phyloP scores from a whole-genome alignment of 2,329 filamentous ascomycete species.

The Botrytis squamosa region DNA sequence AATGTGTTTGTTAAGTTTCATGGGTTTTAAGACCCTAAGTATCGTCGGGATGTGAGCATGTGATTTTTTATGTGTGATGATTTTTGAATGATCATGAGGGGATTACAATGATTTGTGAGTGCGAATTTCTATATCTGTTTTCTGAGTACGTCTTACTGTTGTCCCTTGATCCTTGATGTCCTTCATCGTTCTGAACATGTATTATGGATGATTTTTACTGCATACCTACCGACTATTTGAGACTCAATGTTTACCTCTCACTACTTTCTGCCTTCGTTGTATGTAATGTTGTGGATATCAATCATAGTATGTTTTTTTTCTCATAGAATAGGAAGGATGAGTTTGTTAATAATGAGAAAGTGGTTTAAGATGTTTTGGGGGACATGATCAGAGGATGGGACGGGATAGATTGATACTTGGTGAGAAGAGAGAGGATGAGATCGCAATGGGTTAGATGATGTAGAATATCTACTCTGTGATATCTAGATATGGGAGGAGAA shows the following conservation, averaged over 20 bases:
- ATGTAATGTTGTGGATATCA: not conserved
- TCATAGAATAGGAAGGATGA: not conserved
- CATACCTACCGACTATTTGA: not conserved
- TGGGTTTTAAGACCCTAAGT: not conserved
- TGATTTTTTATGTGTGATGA: not conserved
- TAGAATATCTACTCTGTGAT: too few relatives aligned
- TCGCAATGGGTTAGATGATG: too few relatives aligned
- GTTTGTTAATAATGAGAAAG: not conserved
- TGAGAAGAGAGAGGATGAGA: too few relatives aligned
- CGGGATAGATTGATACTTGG: not conserved
- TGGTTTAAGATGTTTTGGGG: not conserved
- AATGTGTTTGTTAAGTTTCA: not conserved
- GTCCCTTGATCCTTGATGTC: too few relatives aligned
- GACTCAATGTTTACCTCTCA: not conserved
- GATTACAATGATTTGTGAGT: not conserved
- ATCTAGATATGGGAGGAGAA: too few relatives aligned
- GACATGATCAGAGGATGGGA: not conserved
- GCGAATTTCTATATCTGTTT: not conserved
- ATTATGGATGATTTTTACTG: not conserved
- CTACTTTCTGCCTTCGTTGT: not conserved
- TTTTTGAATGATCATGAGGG: not conserved
- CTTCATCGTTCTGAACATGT: not conserved
- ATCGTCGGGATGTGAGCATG: not conserved
- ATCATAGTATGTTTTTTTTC: not conserved
- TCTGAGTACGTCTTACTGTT: not conserved